Conservation (phyloP, 495 filamentous ascomycete genomes). For the Podospora australis region DNA sequence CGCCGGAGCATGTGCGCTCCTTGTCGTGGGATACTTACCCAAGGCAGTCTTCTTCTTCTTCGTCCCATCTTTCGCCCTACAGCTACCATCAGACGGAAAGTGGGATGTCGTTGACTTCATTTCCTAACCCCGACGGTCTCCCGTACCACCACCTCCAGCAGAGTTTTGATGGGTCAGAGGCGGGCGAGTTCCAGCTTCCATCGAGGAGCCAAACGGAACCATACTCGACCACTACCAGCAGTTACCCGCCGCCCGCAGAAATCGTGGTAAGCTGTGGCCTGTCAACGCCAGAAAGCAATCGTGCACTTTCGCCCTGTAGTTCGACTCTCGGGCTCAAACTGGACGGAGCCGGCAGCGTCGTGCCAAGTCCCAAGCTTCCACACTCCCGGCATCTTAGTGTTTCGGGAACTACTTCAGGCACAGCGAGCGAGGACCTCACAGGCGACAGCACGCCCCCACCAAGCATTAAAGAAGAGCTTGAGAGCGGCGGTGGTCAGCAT, state of each 20-base stretch:
- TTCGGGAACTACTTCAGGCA: too few relatives aligned
- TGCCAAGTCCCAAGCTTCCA: conserved; percentile 4
- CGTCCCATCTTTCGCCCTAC: neutral
- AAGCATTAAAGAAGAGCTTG: neutral
- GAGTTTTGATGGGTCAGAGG: conserved; percentile 7
- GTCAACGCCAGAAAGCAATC: conserved; percentile 8
- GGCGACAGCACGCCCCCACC: neutral
- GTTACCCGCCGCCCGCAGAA: too few relatives aligned
- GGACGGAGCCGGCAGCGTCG: conserved; percentile 6
- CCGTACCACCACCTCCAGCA: conserved; percentile 5
- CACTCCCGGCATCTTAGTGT: too few relatives aligned
- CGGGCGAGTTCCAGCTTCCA: too few relatives aligned
- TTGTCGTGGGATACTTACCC: conserved; percentile 13
- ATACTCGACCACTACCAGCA: conserved; percentile 9
- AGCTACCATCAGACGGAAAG: too few relatives aligned
- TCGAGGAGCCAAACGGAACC: conserved; percentile 12
- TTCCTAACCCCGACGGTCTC: neutral
- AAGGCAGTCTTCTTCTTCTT: conserved; percentile 1
- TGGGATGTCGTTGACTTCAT: conserved; percentile 12
- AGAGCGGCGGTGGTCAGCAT: neutral
- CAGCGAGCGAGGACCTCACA: too few relatives aligned
- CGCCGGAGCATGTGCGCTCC: conserved; percentile 20
- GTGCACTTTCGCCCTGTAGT: conserved; percentile 17
- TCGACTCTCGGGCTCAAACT: conserved; percentile 12
- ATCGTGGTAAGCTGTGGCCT: conserved; percentile 3